These are phyloP conservation scores for Aspergillus melleus DNA, from an alignment of 2,329 filamentous ascomycete species.

Conservation along the genomic window DNA sequence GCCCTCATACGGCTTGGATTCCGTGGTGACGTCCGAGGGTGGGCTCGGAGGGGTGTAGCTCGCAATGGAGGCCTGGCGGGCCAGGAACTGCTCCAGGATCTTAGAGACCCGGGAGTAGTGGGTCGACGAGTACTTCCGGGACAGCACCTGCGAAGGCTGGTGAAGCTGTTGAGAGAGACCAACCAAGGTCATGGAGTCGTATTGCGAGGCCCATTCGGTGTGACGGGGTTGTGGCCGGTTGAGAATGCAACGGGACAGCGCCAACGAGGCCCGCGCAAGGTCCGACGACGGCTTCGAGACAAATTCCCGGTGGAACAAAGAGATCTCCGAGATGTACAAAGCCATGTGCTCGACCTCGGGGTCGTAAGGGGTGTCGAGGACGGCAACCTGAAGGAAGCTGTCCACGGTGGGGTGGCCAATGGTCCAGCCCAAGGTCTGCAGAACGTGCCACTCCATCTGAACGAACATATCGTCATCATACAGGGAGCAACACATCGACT, in stretches of 20 bases:
- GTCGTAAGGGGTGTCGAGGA: conserved; percentile 73
- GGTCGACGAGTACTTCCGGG: conserved; percentile 67
- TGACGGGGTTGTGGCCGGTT: conserved; percentile 74
- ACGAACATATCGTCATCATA: conserved; percentile 99
- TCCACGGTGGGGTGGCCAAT: conserved; percentile 96
- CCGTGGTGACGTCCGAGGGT: conserved; percentile 36
- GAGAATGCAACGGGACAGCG: conserved; percentile 82
- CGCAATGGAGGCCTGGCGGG: conserved; percentile 59
- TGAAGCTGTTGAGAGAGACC: conserved; percentile 65
- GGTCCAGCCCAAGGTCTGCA: conserved; percentile 95
- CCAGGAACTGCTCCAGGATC: conserved; percentile 66
- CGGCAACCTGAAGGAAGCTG: conserved; percentile 84
- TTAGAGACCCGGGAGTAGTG: conserved; percentile 66
- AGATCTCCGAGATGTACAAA: conserved; percentile 90
- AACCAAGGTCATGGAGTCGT: conserved; percentile 55
- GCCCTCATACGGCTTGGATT: conserved; percentile 42
- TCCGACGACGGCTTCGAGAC: conserved; percentile 88
- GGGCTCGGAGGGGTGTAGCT: conserved; percentile 45
- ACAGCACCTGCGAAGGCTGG: conserved; percentile 66
- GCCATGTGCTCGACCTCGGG: conserved; percentile 92
- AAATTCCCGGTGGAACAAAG: conserved; percentile 94
- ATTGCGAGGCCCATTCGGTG: conserved; percentile 68
- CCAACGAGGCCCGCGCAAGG: conserved; percentile 83
- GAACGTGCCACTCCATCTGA: conserved; percentile 99
- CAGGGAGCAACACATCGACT: conserved; percentile 98